Conservation (phyloP, 768 basidiomycete genomes). For the Porpolomopsis calyptriformis region DNA sequence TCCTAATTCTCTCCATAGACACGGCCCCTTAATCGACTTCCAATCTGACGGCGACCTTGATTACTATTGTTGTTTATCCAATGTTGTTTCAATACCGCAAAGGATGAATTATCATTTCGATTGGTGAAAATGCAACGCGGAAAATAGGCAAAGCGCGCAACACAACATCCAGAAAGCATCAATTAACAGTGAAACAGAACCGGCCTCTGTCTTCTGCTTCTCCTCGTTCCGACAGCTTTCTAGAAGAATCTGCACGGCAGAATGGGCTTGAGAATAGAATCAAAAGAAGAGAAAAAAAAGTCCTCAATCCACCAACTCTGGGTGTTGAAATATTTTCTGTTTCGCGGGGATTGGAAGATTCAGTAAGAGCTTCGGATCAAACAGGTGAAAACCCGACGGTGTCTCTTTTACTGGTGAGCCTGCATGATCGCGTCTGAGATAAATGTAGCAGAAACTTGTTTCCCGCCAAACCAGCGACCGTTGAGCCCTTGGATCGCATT, state of each 20-base stretch:
- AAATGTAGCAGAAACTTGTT: slow-evolving; percentile 76
- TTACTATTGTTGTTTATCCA: no score
- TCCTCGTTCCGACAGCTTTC: slow-evolving; percentile 15
- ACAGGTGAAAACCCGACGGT: slow-evolving; percentile 6
- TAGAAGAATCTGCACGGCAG: slow-evolving; percentile 8
- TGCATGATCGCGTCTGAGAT: slow-evolving; percentile 93
- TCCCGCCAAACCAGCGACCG: slow-evolving; percentile 94
- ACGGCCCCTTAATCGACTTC: neutral
- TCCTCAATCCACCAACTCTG: slow-evolving; percentile 6
- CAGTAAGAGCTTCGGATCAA: slow-evolving; percentile 22
- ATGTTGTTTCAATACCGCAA: neutral
- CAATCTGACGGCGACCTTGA: no score
- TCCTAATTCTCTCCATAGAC: neutral
- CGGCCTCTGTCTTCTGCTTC: neutral
- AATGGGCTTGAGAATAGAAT: slow-evolving; percentile 4
- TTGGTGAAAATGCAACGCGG: slow-evolving; percentile 28
- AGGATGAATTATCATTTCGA: slow-evolving; percentile 3
- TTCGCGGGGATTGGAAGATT: slow-evolving; percentile 16
- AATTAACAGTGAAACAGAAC: slow-evolving; percentile 1
- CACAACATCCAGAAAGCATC: slow-evolving; percentile 3
- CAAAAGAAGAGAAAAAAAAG: slow-evolving; percentile 2
- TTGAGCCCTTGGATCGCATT: slow-evolving; percentile 84
- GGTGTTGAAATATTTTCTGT: neutral
- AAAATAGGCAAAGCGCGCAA: slow-evolving; percentile 3
- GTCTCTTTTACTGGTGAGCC: slow-evolving; percentile 62